Evolutionary conservation across 768 basidiomycete species (phyloP), one percentile per base, ranked within the genome.

Genomic region (Lactifluus echinatus): DNA sequence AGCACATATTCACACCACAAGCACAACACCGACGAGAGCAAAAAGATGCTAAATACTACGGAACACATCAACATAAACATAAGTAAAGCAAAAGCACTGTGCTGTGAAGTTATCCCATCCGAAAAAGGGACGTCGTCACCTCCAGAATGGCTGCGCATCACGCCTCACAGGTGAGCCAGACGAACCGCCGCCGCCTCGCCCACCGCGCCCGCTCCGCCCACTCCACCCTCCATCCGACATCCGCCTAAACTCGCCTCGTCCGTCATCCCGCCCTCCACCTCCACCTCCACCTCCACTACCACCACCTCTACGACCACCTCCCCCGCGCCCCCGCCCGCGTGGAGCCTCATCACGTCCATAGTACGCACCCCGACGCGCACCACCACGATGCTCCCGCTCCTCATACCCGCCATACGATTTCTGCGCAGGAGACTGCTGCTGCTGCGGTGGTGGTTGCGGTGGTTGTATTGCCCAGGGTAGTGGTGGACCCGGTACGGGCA

Each of bases 171-270:
- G 57, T 7, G 57, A 58, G 19, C 50, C 57, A 52, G 48, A 28
- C 4, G 45, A 39, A 1, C 40, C 11, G 7, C n/a, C n/a, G n/a
- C n/a, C n/a, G n/a, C 57, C 51, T 4, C 51, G 39, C 0, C 57
- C 50, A 12, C 45, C 37, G 2, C 51, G 51, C 0, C 51, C 57
- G 4, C 26, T 23, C 2, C 59, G 59, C 2, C 50, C 51, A 8
- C 14, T 4, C 57, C 57, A 58, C 6, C 57, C 57, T 21, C 24
- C 40, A 33, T 58, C 57, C 24, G 57, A 53, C 57, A 33, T 42
- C 29, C 57, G 46, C 31, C 51, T 53, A 23, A 42, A 42, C 12
- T 42, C 51, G 1, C 36, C 50, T 33, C 43, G 37, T 19, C 50
- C 43, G 7, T 52, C 56, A 19, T 51, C 56, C 8, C 50, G 28